Base-by-base conservation (phyloP, 148 eudicot species). In the Diospyros kaki region DNA sequence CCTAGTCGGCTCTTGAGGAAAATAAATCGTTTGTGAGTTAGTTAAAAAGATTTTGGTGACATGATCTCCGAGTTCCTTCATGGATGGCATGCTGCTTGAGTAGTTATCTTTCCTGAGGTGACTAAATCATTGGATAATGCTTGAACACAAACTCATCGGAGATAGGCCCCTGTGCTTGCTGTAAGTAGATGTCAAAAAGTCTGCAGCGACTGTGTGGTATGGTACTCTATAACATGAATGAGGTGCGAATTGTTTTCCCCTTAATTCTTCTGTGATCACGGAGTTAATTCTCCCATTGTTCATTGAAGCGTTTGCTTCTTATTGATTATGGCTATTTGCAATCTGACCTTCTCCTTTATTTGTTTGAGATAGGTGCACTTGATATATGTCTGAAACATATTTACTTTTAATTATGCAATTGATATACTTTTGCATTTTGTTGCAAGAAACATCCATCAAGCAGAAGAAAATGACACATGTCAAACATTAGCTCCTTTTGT, bases 221-320 rank as follows among this genome's bases (percentile, higher is more conserved):
- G 78, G 80, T 77, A 79, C 69, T 80, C 80, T 87, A 87, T 86
- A 83, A 76, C 79, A 53, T 59, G 77, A 77, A 85, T 78, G 71
- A 73, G 54, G 68, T 82, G 84, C 83, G 87, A 76, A 80, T 52
- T 77, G 59, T 78, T 68, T 58, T 40, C 42, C n/a, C 71, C 61
- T 72, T 66, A 73, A 71, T 74, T 72, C 58, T 80, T 80, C 76
- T 58, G 74, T 78, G 67, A 64, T 60, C 58, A 63, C 42, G 68
- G 51, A 82, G 73, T 78, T 68, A 69, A 63, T 71, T 73, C 81
- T 76, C 76, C 48, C 65, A 75, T 73, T 73, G 80, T 81, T 80
- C 78, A 74, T 81, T 86, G 71, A 75, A 81, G 72, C 75, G 44
- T 81, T 79, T 82, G 67, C 66, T 81, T 84, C 56, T 79, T 78